Percentiles rank a stretch among this genome's conserved stretches.
Evolutionary conservation across 78 protist genomes (phyloP).

Genomic region (Guillardia theta): DNA sequence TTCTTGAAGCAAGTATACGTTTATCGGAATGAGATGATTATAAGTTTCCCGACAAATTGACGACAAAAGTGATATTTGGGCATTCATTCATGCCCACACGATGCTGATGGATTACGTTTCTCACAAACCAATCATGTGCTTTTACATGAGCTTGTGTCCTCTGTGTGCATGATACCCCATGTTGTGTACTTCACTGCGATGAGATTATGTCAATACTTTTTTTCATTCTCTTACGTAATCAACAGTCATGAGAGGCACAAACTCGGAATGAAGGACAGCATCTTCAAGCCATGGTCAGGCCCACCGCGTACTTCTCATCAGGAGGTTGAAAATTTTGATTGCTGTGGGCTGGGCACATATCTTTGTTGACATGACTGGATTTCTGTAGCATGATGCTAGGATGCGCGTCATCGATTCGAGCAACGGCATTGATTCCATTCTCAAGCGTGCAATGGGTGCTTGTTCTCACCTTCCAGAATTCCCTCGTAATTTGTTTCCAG

Average conservation of each 20-base stretch:
- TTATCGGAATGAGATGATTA: too few species aligned
- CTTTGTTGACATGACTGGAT: background rate
- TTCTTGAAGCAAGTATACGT: too few species aligned
- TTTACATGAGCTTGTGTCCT: too few species aligned
- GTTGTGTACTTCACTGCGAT: too few species aligned
- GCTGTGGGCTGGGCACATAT: background rate
- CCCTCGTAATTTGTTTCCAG: too few species aligned
- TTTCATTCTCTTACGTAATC: background rate
- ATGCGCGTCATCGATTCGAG: background rate
- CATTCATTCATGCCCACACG: background rate
- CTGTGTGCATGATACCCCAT: too few species aligned
- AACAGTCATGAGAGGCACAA: background rate
- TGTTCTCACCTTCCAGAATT: background rate
- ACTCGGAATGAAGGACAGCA: background rate
- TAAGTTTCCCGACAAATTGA: too few species aligned
- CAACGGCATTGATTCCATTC: background rate
- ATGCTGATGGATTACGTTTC: too few species aligned
- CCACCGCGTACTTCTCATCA: background rate
- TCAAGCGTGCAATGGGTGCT: background rate
- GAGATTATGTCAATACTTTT: too few species aligned
- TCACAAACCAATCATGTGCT: too few species aligned
- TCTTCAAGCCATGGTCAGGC: conserved; percentile 32
- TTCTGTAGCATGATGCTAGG: background rate
- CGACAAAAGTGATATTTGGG: background rate
- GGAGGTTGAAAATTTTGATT: background rate